Evolutionary conservation across 2,329 filamentous ascomycete genomes (phyloP).

Genomic region (Fusarium gaditjirri): DNA sequence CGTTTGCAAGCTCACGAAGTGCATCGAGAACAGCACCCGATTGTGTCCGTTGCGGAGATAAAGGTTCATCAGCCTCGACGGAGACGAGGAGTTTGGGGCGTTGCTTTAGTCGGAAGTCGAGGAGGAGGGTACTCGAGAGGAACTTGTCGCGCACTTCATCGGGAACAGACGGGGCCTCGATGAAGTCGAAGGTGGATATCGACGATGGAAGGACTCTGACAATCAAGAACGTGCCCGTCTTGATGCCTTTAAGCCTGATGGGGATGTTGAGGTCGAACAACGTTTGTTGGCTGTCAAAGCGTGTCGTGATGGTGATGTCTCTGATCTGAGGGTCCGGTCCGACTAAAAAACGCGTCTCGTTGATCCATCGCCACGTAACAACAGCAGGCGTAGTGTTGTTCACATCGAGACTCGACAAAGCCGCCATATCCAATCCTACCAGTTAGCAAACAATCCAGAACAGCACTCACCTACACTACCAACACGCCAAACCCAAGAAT

Average conservation of each 20-base stretch:
- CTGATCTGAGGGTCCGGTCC: conserved; percentile 13
- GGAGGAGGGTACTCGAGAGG: background rate
- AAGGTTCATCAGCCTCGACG: conserved; percentile 8
- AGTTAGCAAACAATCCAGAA: background rate
- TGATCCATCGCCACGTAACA: background rate
- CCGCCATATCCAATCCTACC: background rate
- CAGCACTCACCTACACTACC: background rate
- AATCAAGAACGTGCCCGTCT: background rate
- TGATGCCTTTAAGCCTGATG: conserved; percentile 17
- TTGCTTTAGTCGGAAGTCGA: conserved; percentile 9
- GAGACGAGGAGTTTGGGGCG: conserved; percentile 6
- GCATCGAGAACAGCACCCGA: conserved; percentile 22
- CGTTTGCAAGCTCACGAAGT: conserved; percentile 6
- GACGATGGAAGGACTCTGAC: background rate
- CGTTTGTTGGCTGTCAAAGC: conserved; percentile 5
- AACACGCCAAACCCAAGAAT: background rate
- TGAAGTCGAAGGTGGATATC: conserved; percentile 2
- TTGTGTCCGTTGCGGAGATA: conserved; percentile 12
- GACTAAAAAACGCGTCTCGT: background rate
- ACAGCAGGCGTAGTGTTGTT: conserved; percentile 3
- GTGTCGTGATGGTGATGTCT: conserved; percentile 11
- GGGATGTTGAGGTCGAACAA: conserved; percentile 16
- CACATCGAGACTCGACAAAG: conserved; percentile 1
- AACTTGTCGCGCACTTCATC: background rate
- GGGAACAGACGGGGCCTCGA: background rate